phyloP scores from a whole-genome alignment of 108 stramenopile species.

The Nitzschia inconspicua region DNA sequence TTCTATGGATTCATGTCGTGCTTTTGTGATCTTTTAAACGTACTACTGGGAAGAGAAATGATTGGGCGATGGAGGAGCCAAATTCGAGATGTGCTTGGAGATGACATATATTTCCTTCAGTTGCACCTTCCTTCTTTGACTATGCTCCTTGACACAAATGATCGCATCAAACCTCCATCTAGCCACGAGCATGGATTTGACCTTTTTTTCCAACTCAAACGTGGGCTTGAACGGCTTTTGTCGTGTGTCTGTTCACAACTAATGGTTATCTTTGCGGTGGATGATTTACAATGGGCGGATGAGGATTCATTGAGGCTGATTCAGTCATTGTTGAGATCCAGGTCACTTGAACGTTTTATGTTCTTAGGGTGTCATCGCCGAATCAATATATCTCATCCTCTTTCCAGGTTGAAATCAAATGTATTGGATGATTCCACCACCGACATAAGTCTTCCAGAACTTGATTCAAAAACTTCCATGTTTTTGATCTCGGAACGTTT shows the following conservation, averaged over 20 bases:
- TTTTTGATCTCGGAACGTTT: background rate
- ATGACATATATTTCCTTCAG: background rate
- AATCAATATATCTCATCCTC: constrained; percentile 1
- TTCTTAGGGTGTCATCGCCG: constrained; percentile 10
- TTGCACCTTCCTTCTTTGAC: background rate
- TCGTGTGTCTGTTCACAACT: background rate
- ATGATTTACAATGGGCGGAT: constrained; percentile 1
- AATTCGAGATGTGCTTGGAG: background rate
- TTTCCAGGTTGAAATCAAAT: constrained; percentile 7
- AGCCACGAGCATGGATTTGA: constrained; percentile 5
- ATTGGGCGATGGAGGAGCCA: background rate
- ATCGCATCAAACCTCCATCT: no score
- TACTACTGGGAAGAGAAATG: background rate
- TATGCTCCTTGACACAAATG: background rate
- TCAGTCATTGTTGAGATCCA: background rate
- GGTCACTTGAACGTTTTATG: background rate
- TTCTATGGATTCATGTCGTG: constrained; percentile 1
- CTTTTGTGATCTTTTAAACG: constrained; percentile 3
- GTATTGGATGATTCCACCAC: background rate
- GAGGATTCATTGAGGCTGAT: constrained; percentile 5
- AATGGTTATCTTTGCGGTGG: background rate
- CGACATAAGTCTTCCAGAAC: constrained; percentile 8
- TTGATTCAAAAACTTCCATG: background rate
- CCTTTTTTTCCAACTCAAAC: background rate
- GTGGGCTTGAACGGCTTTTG: background rate